A percentile compares a stretch with the other conserved stretches of the same genome.
Conservation (phyloP, 257 asterid species). For the Solanum corneliomulleri region DNA sequence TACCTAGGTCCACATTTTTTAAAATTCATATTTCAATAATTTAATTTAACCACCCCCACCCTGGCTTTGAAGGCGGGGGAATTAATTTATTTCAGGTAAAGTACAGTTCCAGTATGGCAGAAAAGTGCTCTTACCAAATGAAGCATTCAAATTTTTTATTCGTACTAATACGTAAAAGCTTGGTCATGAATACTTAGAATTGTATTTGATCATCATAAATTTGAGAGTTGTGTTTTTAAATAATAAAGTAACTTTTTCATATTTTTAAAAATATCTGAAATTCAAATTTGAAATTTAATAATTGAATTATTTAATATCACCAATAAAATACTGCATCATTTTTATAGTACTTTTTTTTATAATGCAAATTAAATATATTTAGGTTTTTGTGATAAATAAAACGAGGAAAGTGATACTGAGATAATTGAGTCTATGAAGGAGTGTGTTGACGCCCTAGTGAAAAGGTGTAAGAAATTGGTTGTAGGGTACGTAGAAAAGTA, state of each 20-base stretch:
- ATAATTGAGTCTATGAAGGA: neutral
- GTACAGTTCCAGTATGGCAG: neutral
- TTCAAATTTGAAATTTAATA: too few relatives aligned
- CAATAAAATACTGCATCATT: neutral
- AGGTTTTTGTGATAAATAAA: neutral
- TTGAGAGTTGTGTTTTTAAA: neutral
- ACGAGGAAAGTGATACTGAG: neutral
- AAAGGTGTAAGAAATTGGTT: neutral
- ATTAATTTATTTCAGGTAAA: conserved; percentile 1
- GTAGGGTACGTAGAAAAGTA: neutral
- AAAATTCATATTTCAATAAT: conserved; percentile 5
- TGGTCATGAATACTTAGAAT: neutral
- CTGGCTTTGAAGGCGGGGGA: neutral
- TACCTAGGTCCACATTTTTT: conserved; percentile 26
- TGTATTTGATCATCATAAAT: neutral
- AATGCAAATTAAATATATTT: neutral
- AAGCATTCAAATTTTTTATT: neutral
- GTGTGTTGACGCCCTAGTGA: neutral
- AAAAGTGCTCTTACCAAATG: neutral
- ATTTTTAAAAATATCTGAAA: too few relatives aligned
- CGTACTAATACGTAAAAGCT: neutral
- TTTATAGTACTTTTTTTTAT: neutral
- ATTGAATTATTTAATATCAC: neutral
- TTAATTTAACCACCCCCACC: neutral
- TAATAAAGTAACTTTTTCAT: too few relatives aligned